Evolutionary conservation across 768 basidiomycete genomes (phyloP).

Genomic region (Rhizopogon vesiculosus): DNA sequence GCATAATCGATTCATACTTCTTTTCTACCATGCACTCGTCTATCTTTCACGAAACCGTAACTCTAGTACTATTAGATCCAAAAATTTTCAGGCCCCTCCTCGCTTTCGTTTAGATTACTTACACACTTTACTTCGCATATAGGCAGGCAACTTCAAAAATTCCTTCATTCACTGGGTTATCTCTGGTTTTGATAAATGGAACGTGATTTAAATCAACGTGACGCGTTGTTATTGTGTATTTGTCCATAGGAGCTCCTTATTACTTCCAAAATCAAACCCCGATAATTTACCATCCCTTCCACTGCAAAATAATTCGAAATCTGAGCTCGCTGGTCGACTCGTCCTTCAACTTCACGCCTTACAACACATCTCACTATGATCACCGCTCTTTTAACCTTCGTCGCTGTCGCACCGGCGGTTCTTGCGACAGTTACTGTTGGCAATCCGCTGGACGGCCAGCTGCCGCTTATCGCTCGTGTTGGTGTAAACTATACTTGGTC

Average conservation of each 20-base stretch:
- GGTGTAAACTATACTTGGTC: conserved; percentile 64
- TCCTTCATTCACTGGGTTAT: conserved; percentile 3
- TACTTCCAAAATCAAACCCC: neutral
- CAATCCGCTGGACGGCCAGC: conserved; percentile 65
- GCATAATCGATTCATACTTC: conserved; percentile 22
- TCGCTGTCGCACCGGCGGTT: conserved; percentile 34
- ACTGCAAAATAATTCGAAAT: conserved; percentile 6
- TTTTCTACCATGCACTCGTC: neutral
- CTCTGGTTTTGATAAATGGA: conserved; percentile 10
- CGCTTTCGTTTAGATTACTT: conserved; percentile 16
- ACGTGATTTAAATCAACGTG: conserved; percentile 20
- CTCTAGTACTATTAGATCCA: conserved; percentile 2
- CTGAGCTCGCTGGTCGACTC: conserved; percentile 61
- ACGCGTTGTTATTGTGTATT: conserved; percentile 16
- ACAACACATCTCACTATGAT: conserved; percentile 60
- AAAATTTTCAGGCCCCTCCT: neutral
- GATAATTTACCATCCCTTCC: neutral
- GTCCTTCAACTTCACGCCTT: conserved; percentile 32
- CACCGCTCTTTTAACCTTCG: conserved; percentile 50
- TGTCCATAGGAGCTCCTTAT: conserved; percentile 7
- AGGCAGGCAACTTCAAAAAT: conserved; percentile 3
- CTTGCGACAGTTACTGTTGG: conserved; percentile 47
- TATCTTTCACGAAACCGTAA: neutral
- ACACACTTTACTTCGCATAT: conserved; percentile 7
- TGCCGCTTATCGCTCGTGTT: conserved; percentile 73